Base-by-base conservation (phyloP, 2,329 filamentous ascomycete species). In the Thielaviopsis populi region DNA sequence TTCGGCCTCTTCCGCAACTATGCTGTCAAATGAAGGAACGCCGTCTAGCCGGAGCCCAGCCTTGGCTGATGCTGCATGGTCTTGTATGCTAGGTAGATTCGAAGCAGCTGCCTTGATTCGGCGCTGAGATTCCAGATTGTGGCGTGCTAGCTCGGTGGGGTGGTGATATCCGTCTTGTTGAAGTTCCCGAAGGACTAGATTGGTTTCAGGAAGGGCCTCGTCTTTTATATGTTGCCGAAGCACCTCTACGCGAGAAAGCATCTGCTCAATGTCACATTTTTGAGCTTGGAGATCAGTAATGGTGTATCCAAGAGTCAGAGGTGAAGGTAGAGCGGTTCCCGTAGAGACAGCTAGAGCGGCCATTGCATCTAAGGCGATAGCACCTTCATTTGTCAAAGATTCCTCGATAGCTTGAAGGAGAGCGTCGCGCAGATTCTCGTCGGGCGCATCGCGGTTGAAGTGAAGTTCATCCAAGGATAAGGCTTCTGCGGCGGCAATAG, bases 101-200 rank as follows among this genome's bases (percentile, higher is more conserved):
- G 83, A 75, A 15, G 79, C 75, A 43, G 89, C 76, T n/a, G 81
- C 74, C 71, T 89, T 90, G 59, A 86, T 82, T 64, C 80, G 83
- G 63, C 88, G 83, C 68, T 85, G 83, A 74, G 87, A 82, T 61
- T 94, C 86, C 3, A 85, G 78, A n/a, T 90, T 92, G 68, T 86
- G 80, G 68, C 83, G 83, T 11, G 83, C 81, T 2, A 91, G 75
- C 67, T 83, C 77, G 0, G 81, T 70, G 0, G 83, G 74, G 0
- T 82, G 79, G 17, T 81, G 78, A 69, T 82, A 86, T 15, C 17
- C 42, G 15, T 77, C 74, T 15, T 72, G 71, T 27, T 74, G 72
- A 3, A 84, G 71, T 11, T 77, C 73, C 5, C 70, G 67, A 8
- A 81, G 70, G 42, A 83, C 69, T 1, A 67, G 63, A 13, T 73